Base-by-base conservation (phyloP, 108 stramenopile genomes). In the Nannochloropsis gaditana region DNA sequence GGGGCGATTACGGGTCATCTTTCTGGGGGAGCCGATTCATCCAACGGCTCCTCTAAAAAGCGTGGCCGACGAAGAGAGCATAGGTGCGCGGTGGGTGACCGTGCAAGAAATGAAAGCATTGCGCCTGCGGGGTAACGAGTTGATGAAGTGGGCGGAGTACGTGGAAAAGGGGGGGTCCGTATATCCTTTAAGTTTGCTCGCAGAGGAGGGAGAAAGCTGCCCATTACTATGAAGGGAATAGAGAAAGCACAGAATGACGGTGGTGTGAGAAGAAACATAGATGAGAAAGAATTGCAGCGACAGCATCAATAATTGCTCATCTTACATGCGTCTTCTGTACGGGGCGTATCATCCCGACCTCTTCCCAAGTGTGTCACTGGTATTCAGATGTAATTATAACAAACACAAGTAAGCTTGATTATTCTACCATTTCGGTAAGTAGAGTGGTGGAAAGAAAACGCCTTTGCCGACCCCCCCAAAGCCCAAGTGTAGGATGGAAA, bases 121-220 rank as follows among this genome's bases (percentile, higher is more conserved):
- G 59, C 15, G n/a, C 19, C 59, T 73, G 59, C 15, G 59, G 59
- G n/a, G 59, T 73, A 4, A n/a, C 19, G 59, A 73, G 59, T 15
- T 73, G 59, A 73, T 73, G 15, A n/a, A 73, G 59, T 73, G 59
- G 59, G 59, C 59, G 59, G 59, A 73, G n/a, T 73, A 73, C 8
- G 59, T 73, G 6, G 59, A 73, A n/a, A n/a, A n/a, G n/a, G 59
- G 59, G n/a, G 59, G 59, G 1, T 4, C 8, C 2, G n/a, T 73
- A n/a, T 73, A 5, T 6, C 59, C 59, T 3, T n/a, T 73, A n/a
- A 73, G 59, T 6, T n/a, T 73, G n/a, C n/a, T 73, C 2, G 59
- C 59, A n/a, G 59, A 73, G 59, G 59, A 73, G 59, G 59, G 59
- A 73, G 1, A 73, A 6, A 31, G 31, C 31, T 31, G 31, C 31